A percentile compares a stretch with the other conserved stretches of the same genome.
Conservation (phyloP, 2,329 filamentous ascomycete genomes). For the Aspergillus amoenus region DNA sequence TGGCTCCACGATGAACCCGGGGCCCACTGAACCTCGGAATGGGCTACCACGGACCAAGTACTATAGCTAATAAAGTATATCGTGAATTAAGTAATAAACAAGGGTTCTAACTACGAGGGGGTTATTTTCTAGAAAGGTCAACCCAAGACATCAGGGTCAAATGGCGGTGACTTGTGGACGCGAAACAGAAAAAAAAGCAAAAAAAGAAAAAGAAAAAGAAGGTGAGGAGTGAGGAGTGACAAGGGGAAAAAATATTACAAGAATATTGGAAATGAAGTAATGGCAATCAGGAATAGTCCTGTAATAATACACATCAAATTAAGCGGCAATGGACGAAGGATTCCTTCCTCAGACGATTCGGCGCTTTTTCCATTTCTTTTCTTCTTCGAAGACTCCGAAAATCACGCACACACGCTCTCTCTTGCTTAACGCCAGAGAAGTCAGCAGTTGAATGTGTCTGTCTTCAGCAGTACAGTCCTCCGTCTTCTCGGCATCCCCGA, state of each 20-base stretch:
- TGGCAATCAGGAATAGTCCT: neutral
- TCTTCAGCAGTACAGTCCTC: neutral
- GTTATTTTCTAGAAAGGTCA: neutral
- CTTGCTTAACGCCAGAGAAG: neutral
- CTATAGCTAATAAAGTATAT: neutral
- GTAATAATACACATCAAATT: slow-evolving; percentile 7
- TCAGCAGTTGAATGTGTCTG: neutral
- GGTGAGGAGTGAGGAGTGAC: neutral
- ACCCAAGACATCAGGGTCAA: neutral
- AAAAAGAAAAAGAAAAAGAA: too few species aligned
- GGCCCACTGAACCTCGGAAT: neutral
- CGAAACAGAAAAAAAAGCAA: neutral
- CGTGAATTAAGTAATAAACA: neutral
- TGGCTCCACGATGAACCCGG: neutral
- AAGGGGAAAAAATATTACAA: neutral
- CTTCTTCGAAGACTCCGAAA: neutral
- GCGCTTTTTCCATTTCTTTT: slow-evolving; percentile 1
- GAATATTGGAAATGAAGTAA: neutral
- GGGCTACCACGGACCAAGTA: neutral
- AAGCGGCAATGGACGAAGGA: neutral
- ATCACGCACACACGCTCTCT: neutral
- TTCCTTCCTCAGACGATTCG: neutral
- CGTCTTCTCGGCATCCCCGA: neutral
- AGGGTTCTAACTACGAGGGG: neutral
- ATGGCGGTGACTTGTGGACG: neutral